Conservation (phyloP, 345 rosid species). For the Arabis hirsuta region DNA sequence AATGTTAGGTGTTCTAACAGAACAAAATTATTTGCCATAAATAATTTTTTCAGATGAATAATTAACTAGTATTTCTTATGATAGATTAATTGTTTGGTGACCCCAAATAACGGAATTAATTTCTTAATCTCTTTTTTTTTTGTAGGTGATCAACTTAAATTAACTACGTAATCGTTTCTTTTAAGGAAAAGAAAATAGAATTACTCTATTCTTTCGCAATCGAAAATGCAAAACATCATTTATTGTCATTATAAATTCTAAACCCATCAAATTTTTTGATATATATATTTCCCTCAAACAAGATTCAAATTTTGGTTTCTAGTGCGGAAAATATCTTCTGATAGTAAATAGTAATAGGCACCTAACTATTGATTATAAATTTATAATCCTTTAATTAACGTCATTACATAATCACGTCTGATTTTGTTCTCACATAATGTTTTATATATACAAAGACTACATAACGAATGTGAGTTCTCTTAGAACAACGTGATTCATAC, state of each 20-base stretch:
- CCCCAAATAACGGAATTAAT: conserved; percentile 28
- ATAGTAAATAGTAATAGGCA: conserved; percentile 28
- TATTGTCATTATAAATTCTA: no score
- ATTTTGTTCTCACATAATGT: not conserved
- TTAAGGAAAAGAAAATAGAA: not conserved
- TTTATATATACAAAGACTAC: not conserved
- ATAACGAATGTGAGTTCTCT: not conserved
- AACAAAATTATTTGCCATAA: conserved; percentile 27
- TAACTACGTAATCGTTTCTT: not conserved
- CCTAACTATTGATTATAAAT: conserved; percentile 13
- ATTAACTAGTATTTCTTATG: conserved; percentile 1
- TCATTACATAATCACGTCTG: conserved; percentile 4
- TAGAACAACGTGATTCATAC: not conserved
- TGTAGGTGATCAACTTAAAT: not conserved
- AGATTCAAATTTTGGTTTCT: no score
- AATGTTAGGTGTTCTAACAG: conserved; percentile 30
- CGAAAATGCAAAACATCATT: not conserved
- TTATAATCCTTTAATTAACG: conserved; percentile 1
- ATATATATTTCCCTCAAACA: no score
- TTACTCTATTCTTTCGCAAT: not conserved
- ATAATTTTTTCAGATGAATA: conserved; percentile 20
- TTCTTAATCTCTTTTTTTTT: not conserved
- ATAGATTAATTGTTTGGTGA: conserved; percentile 25
- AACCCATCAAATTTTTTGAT: no score
- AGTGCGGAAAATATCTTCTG: not conserved